These are phyloP conservation scores for Xerocomus tenax DNA, from an alignment of 1,284 basidiomycete species.

Conservation along the genomic window DNA sequence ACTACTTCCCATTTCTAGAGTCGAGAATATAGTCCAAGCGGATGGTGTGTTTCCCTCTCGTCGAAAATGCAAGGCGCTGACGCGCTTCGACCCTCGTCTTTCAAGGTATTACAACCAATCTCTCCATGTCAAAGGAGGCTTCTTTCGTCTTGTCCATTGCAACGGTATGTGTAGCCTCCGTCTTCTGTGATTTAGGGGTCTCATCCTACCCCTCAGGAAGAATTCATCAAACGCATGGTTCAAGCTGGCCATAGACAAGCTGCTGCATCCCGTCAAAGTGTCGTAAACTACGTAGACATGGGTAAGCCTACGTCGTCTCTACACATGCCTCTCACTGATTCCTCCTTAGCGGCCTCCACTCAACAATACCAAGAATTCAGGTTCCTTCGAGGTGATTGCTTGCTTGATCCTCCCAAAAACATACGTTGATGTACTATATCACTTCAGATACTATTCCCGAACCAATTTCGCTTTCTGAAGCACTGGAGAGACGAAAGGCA, in stretches of 20 bases:
- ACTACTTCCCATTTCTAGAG: conserved; percentile 48
- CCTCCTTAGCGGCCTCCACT: conserved; percentile 43
- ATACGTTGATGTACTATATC: conserved; percentile 3
- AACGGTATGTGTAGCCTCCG: conserved; percentile 40
- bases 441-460: conserved; percentile 56
- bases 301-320: conserved; percentile 37
- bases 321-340: conserved; percentile 9
- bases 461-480: conserved; percentile 50
- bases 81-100: conserved; percentile 10
- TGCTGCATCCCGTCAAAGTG: conserved; percentile 41
- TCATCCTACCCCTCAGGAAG: conserved; percentile 45
- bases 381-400: conserved; percentile 52
- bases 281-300: conserved; percentile 60
- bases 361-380: conserved; percentile 57
- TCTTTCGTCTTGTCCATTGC: conserved; percentile 61
- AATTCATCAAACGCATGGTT: conserved; percentile 63
- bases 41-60: conserved; percentile 43
- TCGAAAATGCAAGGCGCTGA: conserved; percentile 9
- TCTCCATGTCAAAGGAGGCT: conserved; percentile 66
- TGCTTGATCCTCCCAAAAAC: background rate
- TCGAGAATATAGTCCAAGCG: conserved; percentile 64
- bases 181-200: conserved; percentile 11
- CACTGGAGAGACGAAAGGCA: conserved; percentile 46
- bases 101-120: conserved; percentile 45
- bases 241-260: conserved; percentile 54